Percentiles rank a stretch among this genome's conserved stretches.
phyloP scores from a whole-genome alignment of 2,329 filamentous ascomycete species.

The Ophiocordyceps camponoti-rufipedis region DNA sequence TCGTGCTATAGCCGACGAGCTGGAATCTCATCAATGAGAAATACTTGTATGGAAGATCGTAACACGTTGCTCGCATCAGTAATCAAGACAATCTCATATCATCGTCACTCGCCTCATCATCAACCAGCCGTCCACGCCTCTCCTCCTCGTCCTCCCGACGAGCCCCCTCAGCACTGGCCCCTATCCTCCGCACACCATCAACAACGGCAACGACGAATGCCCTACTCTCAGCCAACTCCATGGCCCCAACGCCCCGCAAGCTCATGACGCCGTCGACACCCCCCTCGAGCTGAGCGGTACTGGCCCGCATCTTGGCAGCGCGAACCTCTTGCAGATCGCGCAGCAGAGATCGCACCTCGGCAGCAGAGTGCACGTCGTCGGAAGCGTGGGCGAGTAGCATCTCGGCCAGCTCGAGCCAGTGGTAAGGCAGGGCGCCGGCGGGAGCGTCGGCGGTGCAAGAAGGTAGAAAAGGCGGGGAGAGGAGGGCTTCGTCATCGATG shows the following conservation, averaged over 20 bases:
- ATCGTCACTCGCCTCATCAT: slow-evolving; percentile 40
- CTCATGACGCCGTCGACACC: slow-evolving; percentile 54
- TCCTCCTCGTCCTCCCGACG: slow-evolving; percentile 63
- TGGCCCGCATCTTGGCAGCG: slow-evolving; percentile 71
- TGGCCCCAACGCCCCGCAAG: slow-evolving; percentile 62
- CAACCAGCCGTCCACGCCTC: slow-evolving; percentile 38
- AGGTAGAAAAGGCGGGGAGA: slow-evolving; percentile 61
- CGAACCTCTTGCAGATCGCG: slow-evolving; percentile 74
- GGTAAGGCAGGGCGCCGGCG: slow-evolving; percentile 63
- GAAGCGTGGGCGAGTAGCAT: slow-evolving; percentile 69
- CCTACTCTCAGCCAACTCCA: slow-evolving; percentile 80
- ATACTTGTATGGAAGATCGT: no score
- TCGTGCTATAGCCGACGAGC: no score
- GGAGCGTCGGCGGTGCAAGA: slow-evolving; percentile 54
- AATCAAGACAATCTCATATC: slow-evolving; percentile 19
- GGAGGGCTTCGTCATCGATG: slow-evolving; percentile 14
- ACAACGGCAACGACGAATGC: slow-evolving; percentile 73
- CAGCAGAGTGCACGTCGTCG: slow-evolving; percentile 61
- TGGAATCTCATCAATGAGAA: no score
- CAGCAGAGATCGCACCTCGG: slow-evolving; percentile 56
- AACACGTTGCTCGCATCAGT: no score
- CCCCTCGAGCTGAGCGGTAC: slow-evolving; percentile 52
- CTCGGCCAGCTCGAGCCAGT: slow-evolving; percentile 87
- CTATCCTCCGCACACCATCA: slow-evolving; percentile 72
- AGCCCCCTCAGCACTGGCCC: slow-evolving; percentile 60